These are phyloP conservation scores for Fomes fomentarius DNA, from an alignment of 1,284 basidiomycete genomes.

Conservation along the genomic window DNA sequence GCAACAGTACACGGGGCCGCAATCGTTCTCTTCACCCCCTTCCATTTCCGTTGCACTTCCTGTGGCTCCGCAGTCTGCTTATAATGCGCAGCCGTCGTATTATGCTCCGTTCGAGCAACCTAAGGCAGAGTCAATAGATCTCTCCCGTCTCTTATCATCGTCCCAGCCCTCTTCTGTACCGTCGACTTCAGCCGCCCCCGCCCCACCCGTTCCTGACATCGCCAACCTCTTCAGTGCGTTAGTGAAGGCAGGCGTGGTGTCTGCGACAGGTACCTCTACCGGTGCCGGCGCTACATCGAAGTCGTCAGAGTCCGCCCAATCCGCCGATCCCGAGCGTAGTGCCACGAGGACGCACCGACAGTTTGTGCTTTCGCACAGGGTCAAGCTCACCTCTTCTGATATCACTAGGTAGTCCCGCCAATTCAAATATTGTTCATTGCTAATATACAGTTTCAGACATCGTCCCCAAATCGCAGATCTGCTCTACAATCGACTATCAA, in stretches of 20 bases:
- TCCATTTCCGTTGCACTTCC: slow-evolving; percentile 9
- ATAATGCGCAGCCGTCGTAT: slow-evolving; percentile 35
- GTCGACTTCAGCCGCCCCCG: slow-evolving; percentile 31
- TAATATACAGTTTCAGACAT: slow-evolving; percentile 46
- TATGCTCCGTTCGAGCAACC: slow-evolving; percentile 17
- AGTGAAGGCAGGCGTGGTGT: slow-evolving; percentile 75
- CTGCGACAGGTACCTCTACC: slow-evolving; percentile 53
- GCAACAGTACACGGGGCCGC: slow-evolving; percentile 15
- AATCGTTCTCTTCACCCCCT: slow-evolving; percentile 30
- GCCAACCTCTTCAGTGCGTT: slow-evolving; percentile 66
- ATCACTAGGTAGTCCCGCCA: slow-evolving; percentile 80
- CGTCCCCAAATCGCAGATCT: slow-evolving; percentile 64
- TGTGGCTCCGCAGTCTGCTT: slow-evolving; percentile 26
- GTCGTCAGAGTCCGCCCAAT: slow-evolving; percentile 38
- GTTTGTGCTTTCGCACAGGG: slow-evolving; percentile 67
- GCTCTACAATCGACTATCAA: slow-evolving; percentile 75
- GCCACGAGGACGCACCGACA: slow-evolving; percentile 67
- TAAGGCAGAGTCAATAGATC: slow-evolving; percentile 36
- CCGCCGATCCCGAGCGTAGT: slow-evolving; percentile 50
- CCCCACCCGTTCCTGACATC: slow-evolving; percentile 51
- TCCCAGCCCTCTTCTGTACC: slow-evolving; percentile 26
- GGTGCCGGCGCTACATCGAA: slow-evolving; percentile 49
- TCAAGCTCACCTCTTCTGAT: slow-evolving; percentile 73
- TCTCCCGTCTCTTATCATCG: slow-evolving; percentile 26
- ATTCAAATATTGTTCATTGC: too few species aligned